Evolutionary conservation across 257 asterid genomes (phyloP), one percentile per base, ranked within the genome.

Genomic region (Primulina tabacum): DNA sequence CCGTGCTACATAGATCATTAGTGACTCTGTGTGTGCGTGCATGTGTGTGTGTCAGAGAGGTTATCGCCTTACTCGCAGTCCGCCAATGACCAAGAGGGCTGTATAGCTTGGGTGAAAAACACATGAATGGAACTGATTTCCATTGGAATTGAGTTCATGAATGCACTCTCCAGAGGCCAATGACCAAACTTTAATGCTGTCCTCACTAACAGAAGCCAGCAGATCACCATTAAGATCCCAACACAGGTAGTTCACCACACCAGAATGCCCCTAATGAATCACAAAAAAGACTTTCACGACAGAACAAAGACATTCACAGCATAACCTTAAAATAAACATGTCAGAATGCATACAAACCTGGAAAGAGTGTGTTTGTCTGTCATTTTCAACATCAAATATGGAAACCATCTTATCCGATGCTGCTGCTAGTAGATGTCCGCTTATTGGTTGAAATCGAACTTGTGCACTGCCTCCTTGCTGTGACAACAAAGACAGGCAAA

Each of bases 391-490:
- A 62, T 94, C 99, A 80, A 60, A 89, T 64, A 94, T 82, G 11
- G 99, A 86, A 9, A 94, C 95, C 80, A 81, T 86, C 69, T 91
- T 92, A 62, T 92, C 95, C 11, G 99, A 88, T 40, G 99, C 98
- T 9, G 98, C 98, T 65, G 99, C 99, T 74, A 94, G 81, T 67
- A 85, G 74, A 67, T 89, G 88, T 53, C 99, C 99, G 38, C 80
- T 86, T 75, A 79, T 52, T 57, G 99, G 98, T 75, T 89, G 98
- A 79, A 94, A 94, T 80, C 99, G 89, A 76, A 94, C 99, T 76
- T 92, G 99, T 16, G 97, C 89, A 71, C 89, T 89, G 75, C 99
- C 99, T 73, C 89, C 90, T 89, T 94, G 98, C 99, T 93, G 64
- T 53, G 72, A 73, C 59, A 69, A 67, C 56, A 21, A 62, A 69